Conservation (phyloP, 2,329 filamentous ascomycete species). For the Malbranchea cinnamomea region DNA sequence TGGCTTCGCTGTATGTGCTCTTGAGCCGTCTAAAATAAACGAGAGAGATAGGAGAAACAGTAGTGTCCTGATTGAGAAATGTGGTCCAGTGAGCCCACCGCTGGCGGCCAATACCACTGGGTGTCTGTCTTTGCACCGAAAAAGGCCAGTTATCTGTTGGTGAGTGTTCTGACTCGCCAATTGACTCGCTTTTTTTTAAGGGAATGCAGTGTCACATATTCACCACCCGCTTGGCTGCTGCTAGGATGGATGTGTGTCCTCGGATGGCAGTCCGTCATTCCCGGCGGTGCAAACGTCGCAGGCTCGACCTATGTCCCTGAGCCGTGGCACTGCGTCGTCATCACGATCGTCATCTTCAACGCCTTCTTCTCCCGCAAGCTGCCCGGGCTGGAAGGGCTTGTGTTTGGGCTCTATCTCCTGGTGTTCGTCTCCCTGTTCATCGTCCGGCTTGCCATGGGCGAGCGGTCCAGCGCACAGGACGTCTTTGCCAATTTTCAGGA, state of each 20-base stretch:
- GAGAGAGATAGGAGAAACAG: too few species aligned
- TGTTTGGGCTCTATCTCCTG: slow-evolving; percentile 18
- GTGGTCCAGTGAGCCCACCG: slow-evolving; percentile 19
- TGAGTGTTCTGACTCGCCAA: slow-evolving; percentile 2
- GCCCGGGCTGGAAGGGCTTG: slow-evolving; percentile 17
- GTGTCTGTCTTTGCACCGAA: slow-evolving; percentile 20
- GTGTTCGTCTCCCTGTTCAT: slow-evolving; percentile 21
- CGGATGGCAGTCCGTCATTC: slow-evolving; percentile 17
- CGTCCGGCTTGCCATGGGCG: slow-evolving; percentile 16
- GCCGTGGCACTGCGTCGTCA: slow-evolving; percentile 18
- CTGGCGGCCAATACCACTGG: slow-evolving; percentile 18
- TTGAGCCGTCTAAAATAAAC: slow-evolving; percentile 1
- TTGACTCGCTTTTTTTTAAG: too few species aligned
- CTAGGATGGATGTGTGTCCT: slow-evolving; percentile 18
- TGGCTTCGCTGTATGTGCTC: slow-evolving; percentile 8
- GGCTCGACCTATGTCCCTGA: slow-evolving; percentile 17
- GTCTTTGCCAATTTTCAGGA: slow-evolving; percentile 16
- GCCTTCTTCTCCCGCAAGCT: slow-evolving; percentile 14
- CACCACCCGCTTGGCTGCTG: neutral
- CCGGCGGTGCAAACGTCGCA: slow-evolving; percentile 14
- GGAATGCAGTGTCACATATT: neutral
- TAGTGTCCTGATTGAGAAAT: too few species aligned
- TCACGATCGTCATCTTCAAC: slow-evolving; percentile 18
- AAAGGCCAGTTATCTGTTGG: slow-evolving; percentile 18
- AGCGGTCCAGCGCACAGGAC: slow-evolving; percentile 11